Conservation (phyloP, 192 early-diverging fungal species). For the Umbelopsis sp. region DNA sequence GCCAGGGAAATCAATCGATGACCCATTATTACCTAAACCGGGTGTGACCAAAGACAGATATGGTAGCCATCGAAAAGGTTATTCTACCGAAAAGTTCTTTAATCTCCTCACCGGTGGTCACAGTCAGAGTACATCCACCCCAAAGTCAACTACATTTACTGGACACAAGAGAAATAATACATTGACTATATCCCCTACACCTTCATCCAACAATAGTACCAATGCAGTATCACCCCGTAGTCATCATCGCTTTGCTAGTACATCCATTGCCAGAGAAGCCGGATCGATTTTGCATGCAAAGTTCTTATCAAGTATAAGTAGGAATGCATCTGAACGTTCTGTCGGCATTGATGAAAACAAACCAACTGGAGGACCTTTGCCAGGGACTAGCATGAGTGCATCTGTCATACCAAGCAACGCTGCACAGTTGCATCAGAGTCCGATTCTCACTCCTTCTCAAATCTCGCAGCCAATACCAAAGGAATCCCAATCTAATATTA, state of each 20-base stretch:
- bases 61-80: background rate
- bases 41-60: background rate
- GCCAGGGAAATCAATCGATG: background rate
- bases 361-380: background rate
- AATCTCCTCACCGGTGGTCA: background rate
- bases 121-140: background rate
- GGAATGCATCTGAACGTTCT: background rate
- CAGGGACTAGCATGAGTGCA: constrained; percentile 28
- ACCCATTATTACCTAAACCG: background rate
- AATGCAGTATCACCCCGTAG: background rate
- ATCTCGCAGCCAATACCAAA: background rate
- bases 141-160: background rate
- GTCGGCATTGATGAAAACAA: background rate
- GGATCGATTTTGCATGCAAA: constrained; percentile 38
- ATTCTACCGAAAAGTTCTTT: constrained; percentile 17
- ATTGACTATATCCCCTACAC: background rate
- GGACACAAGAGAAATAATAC: background rate
- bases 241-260: background rate
- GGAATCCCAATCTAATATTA: constrained; percentile 5
- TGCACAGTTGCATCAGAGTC: background rate
- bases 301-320: constrained; percentile 35
- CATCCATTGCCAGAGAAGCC: background rate
- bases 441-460: background rate
- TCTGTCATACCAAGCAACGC: constrained; percentile 15
- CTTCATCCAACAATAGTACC: background rate